A percentile compares a stretch with the other conserved stretches of the same genome.
These are phyloP conservation scores for Wickerhamomyces xylosicus DNA, from an alignment of 805 yeast genomes.

Conservation along the genomic window DNA sequence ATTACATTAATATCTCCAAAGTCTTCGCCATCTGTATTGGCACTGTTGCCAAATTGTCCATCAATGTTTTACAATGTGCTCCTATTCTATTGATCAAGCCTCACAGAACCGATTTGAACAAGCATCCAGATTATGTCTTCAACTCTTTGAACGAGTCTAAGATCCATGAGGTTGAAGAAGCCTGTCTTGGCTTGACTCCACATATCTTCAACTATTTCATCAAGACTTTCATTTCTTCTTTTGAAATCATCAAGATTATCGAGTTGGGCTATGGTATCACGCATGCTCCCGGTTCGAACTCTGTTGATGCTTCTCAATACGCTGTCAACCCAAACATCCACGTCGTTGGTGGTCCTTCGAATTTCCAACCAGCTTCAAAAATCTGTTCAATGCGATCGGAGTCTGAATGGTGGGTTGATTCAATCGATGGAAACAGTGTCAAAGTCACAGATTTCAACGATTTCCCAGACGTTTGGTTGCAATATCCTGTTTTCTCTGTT, in stretches of 20 bases:
- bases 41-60: conserved; percentile 19
- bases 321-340: not conserved
- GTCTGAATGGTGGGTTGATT: conserved; percentile 19
- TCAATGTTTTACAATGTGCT: conserved; percentile 22
- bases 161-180: conserved; percentile 10
- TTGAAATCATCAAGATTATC: conserved; percentile 23
- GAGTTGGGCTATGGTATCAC: conserved; percentile 30
- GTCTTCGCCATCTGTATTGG: conserved; percentile 24
- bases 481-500: conserved; percentile 24
- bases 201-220: conserved; percentile 24
- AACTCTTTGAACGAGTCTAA: conserved; percentile 17
- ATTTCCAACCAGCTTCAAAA: conserved; percentile 16
- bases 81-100: conserved; percentile 28
- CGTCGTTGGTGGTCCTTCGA: conserved; percentile 22
- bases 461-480: conserved; percentile 31
- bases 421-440: conserved; percentile 9
- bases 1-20: conserved; percentile 25
- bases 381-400: conserved; percentile 12
- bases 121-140: conserved; percentile 18
- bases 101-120: conserved; percentile 18
- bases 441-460: conserved; percentile 10
- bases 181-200: conserved; percentile 9
- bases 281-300: conserved; percentile 14
- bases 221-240: conserved; percentile 20
- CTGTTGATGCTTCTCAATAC: conserved; percentile 9